phyloP scores from a whole-genome alignment of 768 basidiomycete species.

The Xerocomellus amylosporus region DNA sequence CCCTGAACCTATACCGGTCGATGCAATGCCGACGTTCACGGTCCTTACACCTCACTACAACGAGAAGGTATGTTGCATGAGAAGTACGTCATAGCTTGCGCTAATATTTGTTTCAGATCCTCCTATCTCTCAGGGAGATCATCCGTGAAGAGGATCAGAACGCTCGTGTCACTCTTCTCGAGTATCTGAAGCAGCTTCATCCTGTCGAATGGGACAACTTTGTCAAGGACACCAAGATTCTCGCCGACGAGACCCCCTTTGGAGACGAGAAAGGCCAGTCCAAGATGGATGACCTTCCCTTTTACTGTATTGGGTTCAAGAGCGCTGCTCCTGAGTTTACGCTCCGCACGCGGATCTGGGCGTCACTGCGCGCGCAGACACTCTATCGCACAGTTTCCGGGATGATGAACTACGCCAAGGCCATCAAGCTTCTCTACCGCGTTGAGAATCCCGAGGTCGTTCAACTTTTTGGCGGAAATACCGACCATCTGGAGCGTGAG shows the following conservation, averaged over 20 bases:
- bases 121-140: slow-evolving; percentile 95
- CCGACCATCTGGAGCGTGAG: slow-evolving; percentile 93
- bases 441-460: slow-evolving; percentile 99
- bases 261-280: slow-evolving; percentile 80
- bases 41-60: slow-evolving; percentile 98
- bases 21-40: slow-evolving; percentile 99
- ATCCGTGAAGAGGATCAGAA: slow-evolving; percentile 98
- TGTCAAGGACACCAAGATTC: slow-evolving; percentile 98
- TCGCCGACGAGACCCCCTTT: slow-evolving; percentile 89
- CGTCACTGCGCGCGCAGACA: slow-evolving; percentile 96
- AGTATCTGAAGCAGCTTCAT: slow-evolving; percentile 98
- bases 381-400: slow-evolving; percentile 98
- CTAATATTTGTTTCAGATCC: slow-evolving; percentile 53
- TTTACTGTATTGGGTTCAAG: slow-evolving; percentile 99
- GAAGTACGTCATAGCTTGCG: not conserved
- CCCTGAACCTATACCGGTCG: slow-evolving; percentile 90
- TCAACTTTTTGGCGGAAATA: slow-evolving; percentile 95
- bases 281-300: slow-evolving; percentile 90
- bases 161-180: slow-evolving; percentile 93
- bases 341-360: slow-evolving; percentile 98
- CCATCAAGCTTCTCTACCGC: slow-evolving; percentile 98
- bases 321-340: slow-evolving; percentile 98
- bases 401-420: slow-evolving; percentile 99
- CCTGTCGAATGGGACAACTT: slow-evolving; percentile 99
- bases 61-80: slow-evolving; percentile 67